Conservation (phyloP, 1,284 basidiomycete species). For the Phenoliferia sp. region DNA sequence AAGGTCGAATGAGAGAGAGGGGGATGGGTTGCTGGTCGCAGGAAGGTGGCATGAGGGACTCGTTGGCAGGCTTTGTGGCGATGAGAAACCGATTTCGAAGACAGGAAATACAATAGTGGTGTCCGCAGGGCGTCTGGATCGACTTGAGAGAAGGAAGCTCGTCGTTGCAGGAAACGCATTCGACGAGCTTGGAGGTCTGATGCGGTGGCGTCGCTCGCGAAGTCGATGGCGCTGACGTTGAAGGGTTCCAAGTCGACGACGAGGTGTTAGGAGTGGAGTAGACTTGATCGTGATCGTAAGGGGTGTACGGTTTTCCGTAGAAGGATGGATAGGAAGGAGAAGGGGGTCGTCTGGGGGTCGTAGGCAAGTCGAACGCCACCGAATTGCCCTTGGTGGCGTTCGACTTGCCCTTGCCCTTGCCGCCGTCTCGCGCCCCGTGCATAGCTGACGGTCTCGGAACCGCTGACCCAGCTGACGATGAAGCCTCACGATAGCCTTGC, state of each 20-base stretch:
- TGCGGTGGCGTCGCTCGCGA: not conserved
- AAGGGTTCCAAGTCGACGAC: not conserved
- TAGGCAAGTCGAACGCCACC: too few relatives aligned
- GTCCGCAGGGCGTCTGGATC: not conserved
- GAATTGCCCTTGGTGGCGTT: too few relatives aligned
- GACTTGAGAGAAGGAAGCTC: not conserved
- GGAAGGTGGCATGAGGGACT: not conserved
- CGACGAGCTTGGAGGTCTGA: not conserved
- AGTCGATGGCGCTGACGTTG: not conserved
- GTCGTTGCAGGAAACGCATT: not conserved
- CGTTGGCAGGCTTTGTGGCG: not conserved
- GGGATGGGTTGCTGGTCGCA: not conserved
- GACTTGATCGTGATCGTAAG: too few relatives aligned
- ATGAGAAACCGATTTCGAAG: not conserved
- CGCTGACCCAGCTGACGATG: constrained; percentile 68
- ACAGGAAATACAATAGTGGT: not conserved
- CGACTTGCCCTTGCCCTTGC: constrained; percentile 56
- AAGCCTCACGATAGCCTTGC: constrained; percentile 39
- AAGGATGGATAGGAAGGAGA: too few relatives aligned
- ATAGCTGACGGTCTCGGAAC: not conserved
- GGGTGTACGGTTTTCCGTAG: too few relatives aligned
- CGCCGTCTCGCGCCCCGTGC: constrained; percentile 14
- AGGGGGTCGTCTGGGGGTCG: too few relatives aligned
- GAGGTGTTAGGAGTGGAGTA: not conserved
- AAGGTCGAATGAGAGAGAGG: not conserved